Evolutionary conservation across 2,329 filamentous ascomycete genomes (phyloP), one percentile per base, ranked within the genome.

Genomic region (Didymellaceae sp.): DNA sequence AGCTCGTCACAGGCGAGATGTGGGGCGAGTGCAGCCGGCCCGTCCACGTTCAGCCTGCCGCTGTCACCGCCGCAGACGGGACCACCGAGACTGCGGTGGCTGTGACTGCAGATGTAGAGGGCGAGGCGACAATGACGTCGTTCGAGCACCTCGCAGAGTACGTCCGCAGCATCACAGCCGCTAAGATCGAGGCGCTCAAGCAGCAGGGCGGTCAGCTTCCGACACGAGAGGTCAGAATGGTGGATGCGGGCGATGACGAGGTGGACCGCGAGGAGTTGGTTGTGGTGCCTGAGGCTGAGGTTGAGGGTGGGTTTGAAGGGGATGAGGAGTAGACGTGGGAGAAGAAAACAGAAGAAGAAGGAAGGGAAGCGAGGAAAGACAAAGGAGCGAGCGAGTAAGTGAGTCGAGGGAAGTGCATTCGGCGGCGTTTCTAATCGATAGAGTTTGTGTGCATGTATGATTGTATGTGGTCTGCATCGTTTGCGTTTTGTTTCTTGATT

Each of bases 101-200:
- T 14, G 77, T 79, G 6, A 77, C 74, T 33, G 75, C 74, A 6
- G 40, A 39, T 14, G 77, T 79, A 6, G 68, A 77, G 1, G 78
- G 75, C 39, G 75, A 74, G 17, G 87, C 86, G 1, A 80, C 85
- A 16, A 97, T 99, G 90, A 89, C 93, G 63, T 85, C 89, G 25
- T 87, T 97, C 1, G 93, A 99, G 77, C 94, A 99, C 76, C 74
- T 99, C 26, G 94, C 94, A 0, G 89, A 96, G 75, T 99, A 97
- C 72, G 93, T 99, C 17, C 96, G 85, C 70, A 90, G 99, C 73
- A 99, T 99, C 91, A 96, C 91, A 3, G 84, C 88, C 66, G 85
- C 85, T 6, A 88, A 86, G 72, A 73, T 87, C 1, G 81, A 84
- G 65, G 79, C 79, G 34, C 65, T 86, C 63, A 84, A 80, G 57